Evolutionary conservation across 2,329 filamentous ascomycete genomes (phyloP).

Genomic region (Penicillium hordei): DNA sequence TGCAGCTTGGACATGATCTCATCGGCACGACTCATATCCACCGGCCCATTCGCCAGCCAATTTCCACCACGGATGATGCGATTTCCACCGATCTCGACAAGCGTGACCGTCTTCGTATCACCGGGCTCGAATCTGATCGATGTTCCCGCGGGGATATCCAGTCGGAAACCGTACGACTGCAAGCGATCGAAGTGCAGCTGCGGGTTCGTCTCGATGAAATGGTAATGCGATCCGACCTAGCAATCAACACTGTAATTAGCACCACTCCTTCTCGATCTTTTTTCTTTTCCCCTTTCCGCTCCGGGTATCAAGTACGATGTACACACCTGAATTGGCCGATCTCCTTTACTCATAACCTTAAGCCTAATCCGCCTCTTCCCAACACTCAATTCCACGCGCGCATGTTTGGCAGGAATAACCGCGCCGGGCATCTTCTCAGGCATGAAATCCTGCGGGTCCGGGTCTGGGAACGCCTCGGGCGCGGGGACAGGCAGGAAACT

Average conservation of each 20-base stretch:
- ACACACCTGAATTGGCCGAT: slow-evolving; percentile 80
- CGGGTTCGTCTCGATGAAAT: slow-evolving; percentile 94
- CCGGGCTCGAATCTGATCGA: slow-evolving; percentile 93
- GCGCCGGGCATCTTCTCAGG: slow-evolving; percentile 73
- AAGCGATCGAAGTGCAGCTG: slow-evolving; percentile 83
- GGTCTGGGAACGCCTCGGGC: slow-evolving; percentile 65
- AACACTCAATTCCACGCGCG: slow-evolving; percentile 68
- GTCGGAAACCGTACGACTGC: slow-evolving; percentile 76
- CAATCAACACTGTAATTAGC: background rate
- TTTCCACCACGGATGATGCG: slow-evolving; percentile 84
- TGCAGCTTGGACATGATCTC: slow-evolving; percentile 68
- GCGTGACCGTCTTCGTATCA: slow-evolving; percentile 82
- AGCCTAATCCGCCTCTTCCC: slow-evolving; percentile 71
- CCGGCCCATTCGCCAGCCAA: slow-evolving; percentile 67
- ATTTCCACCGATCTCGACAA: slow-evolving; percentile 84
- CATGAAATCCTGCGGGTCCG: slow-evolving; percentile 65
- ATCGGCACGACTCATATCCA: slow-evolving; percentile 63
- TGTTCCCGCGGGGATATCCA: slow-evolving; percentile 89
- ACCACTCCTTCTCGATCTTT: background rate
- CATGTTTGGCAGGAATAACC: slow-evolving; percentile 68
- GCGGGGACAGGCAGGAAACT: slow-evolving; percentile 82
- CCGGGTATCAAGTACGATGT: background rate
- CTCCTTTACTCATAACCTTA: slow-evolving; percentile 79
- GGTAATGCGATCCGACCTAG: slow-evolving; percentile 84
- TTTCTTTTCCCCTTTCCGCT: no score